Evolutionary conservation across 1,284 basidiomycete genomes (phyloP), one percentile per base, ranked within the genome.

Genomic region (Trichosporon coremiiforme): DNA sequence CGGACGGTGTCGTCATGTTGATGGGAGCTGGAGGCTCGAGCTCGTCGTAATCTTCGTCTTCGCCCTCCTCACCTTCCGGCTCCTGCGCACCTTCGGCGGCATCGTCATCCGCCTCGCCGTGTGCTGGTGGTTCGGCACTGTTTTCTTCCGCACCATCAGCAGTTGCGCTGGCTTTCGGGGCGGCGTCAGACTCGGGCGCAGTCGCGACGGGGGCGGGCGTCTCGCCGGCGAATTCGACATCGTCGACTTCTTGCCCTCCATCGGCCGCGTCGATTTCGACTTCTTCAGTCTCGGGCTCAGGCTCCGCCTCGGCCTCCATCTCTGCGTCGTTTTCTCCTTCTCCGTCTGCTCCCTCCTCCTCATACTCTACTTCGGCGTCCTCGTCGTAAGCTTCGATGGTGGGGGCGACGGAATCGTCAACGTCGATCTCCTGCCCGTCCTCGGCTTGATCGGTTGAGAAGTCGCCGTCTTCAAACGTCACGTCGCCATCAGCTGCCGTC

Each of bases 21-120:
- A 70, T 70, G 29, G 69, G 69, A 17, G 65, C 69, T 29, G 66
- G 69, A 10, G 66, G 50, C n/a, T 70, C 69, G 36, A 64, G 62
- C n/a, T 70, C 69, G 29, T 31, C 20, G 31, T 55, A 33, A 9
- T 60, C 36, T n/a, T 65, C 60, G 38, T 20, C 60, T 13, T 62
- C 15, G 31, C 17, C 60, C 31, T 35, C n/a, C 13, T 9, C 31
- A 13, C 17, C 17, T 13, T 13, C 25, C 29, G 1, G 57, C 57
- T 29, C 29, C 29, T 60, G n/a, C 45, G 45, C 20, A n/a, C 17
- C 45, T 20, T 38, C 41, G 41, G 17, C 17, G 5, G 17, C 41
- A 7, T 45, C 41, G 41, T 9, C 17, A 12, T 45, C 41, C 12
- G 38, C 38, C 15, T 17, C 60, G 6, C 7, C 33, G 15, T 62